Evolutionary conservation across 2,329 filamentous ascomycete species (phyloP), one percentile per base, ranked within the genome.

Genomic region (Akanthomyces uredinophilus): DNA sequence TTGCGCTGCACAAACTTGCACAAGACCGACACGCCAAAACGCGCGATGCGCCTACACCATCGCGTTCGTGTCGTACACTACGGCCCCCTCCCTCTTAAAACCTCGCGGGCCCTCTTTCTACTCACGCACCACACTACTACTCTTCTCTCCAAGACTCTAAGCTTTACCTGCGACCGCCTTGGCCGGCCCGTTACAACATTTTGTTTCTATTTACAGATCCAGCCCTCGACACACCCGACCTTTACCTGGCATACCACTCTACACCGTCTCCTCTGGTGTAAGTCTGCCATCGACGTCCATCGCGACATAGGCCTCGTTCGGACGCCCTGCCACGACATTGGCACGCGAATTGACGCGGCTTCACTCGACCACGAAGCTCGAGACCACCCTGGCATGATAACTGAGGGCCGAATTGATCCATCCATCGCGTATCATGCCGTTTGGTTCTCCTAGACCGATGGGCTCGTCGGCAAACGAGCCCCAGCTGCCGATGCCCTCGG

Each of bases 61-160:
- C 61, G 61, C 60, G 53, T 60, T 46, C 52, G 57, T 61, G 62
- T 61, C 57, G 22, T 44, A 55, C 41, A 54, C 58, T 37, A 46
- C 32, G 29, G 29, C n/a, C 55, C 50, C 61, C 50, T 46, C 58
- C 49, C 52, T 64, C 58, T 58, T 64, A 64, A 64, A 64, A 61
- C 50, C 50, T 49, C 20, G 22, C 51, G 32, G 39, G 62, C 43
- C 62, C 58, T 58, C 59, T 47, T 49, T 56, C 54, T 60, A 32
- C 43, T 27, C 55, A 39, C 56, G 51, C 50, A 57, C 56, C 13
- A 44, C 39, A 54, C 52, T 52, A 18, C 51, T 14, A 47, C 46
- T 51, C 16, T 54, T 61, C 44, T 43, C 50, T 56, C 14, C 39
- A 57, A 61, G 29, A 35, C 32, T 29, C 24, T 16, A 24, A 49